These are phyloP conservation scores for Pseudocercospora cruenta DNA, from an alignment of 2,329 filamentous ascomycete species.

Conservation along the genomic window DNA sequence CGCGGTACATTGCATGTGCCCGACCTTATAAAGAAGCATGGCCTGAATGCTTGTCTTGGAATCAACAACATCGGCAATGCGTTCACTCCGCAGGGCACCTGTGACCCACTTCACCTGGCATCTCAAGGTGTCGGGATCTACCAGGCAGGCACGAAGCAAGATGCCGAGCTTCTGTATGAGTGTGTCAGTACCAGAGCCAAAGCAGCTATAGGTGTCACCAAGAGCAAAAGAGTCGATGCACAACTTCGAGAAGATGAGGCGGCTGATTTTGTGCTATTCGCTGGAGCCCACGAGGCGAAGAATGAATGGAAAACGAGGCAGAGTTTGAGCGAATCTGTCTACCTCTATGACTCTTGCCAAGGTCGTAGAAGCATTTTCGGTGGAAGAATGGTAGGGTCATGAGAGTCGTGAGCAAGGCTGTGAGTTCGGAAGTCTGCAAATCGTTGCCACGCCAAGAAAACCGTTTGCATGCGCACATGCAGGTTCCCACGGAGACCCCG, in stretches of 20 bases:
- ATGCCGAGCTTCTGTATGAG: conserved; percentile 63
- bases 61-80: conserved; percentile 76
- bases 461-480: conserved; percentile 20
- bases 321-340: conserved; percentile 50
- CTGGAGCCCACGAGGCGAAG: conserved; percentile 29
- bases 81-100: conserved; percentile 71
- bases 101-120: conserved; percentile 67
- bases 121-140: conserved; percentile 68
- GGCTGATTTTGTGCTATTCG: conserved; percentile 51
- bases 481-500: conserved; percentile 7
- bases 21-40: conserved; percentile 62
- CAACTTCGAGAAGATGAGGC: conserved; percentile 41
- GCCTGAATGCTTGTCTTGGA: conserved; percentile 63
- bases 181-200: conserved; percentile 41
- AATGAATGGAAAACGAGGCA: conserved; percentile 47
- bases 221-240: conserved; percentile 18
- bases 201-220: conserved; percentile 37
- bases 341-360: conserved; percentile 45
- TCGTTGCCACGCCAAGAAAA: conserved; percentile 20
- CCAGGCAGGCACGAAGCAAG: conserved; percentile 64
- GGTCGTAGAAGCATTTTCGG: conserved; percentile 21
- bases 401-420: neutral
- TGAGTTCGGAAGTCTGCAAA: neutral
- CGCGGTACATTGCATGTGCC: conserved; percentile 67
- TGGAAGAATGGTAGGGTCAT: conserved; percentile 14